These are phyloP conservation scores for Leptographium radiaticola DNA, from an alignment of 2,329 filamentous ascomycete species.

Conservation along the genomic window DNA sequence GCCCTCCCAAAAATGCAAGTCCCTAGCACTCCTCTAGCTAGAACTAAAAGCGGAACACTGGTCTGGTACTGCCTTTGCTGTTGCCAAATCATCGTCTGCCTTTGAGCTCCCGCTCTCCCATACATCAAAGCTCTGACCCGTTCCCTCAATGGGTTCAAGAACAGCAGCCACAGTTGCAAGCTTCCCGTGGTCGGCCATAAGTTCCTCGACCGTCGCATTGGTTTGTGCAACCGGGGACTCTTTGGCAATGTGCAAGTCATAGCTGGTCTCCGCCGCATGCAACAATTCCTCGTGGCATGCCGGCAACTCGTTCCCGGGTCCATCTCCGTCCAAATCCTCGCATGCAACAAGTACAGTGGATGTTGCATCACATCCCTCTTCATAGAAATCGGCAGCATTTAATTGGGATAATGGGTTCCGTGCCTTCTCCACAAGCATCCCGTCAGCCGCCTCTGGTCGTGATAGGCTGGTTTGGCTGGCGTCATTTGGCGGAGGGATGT, in stretches of 20 bases:
- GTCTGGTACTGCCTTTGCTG: too few relatives aligned
- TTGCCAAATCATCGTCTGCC: slow-evolving; percentile 28
- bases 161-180: slow-evolving; percentile 30
- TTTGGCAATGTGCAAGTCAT: not conserved
- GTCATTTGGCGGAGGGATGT: slow-evolving; percentile 64
- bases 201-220: slow-evolving; percentile 18
- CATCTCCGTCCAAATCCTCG: slow-evolving; percentile 14
- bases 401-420: slow-evolving; percentile 56
- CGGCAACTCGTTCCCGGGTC: not conserved
- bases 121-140: slow-evolving; percentile 49
- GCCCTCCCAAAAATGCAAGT: too few relatives aligned
- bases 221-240: not conserved
- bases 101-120: slow-evolving; percentile 58
- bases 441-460: slow-evolving; percentile 8
- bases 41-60: too few relatives aligned
- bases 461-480: slow-evolving; percentile 41
- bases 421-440: slow-evolving; percentile 50
- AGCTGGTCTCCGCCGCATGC: too few relatives aligned
- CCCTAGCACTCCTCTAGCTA: too few relatives aligned
- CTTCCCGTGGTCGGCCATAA: slow-evolving; percentile 23
- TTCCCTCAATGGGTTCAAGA: slow-evolving; percentile 43
- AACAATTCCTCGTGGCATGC: not conserved
- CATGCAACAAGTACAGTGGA: slow-evolving; percentile 48
- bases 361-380: slow-evolving; percentile 49
- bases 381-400: slow-evolving; percentile 53